Evolutionary conservation across 306 rosid genomes (phyloP), one percentile per base, ranked within the genome.

Genomic region (Lathyrus oleraceus): DNA sequence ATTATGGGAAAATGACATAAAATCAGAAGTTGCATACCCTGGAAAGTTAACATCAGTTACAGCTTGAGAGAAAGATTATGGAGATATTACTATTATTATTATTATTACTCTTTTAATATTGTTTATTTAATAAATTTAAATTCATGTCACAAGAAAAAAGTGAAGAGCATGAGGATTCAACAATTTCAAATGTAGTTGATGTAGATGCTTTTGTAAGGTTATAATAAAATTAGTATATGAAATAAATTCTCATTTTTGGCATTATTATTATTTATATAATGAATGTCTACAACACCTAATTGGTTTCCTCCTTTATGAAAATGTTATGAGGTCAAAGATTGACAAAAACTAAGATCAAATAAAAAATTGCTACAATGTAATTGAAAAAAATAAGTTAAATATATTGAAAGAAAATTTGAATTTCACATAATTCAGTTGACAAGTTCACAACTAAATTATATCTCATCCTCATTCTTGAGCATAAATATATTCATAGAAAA

Each of bases 21-120:
- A 85, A 91, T 81, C 97, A 52, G 92, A 87, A 75, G 91, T 84
- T 61, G 80, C 81, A 19, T 90, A 84, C 81, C 52, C 98, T 57
- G 85, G 87, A 40, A 91, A 91, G 27, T 80, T 91, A 77, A 88
- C 97, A 19, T 82, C 96, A 14, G 97, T 94, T 59, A 94, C 91
- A 58, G 99, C 96, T 73, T 90, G 76, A 80, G 49, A 54, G n/a
- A 44, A 13, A 57, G 62, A 57, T 57, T 57, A 57, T 57, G 19
- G 30, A 25, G 39, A 57, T 13, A 27, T 13, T 27, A 13, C 2
- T 54, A 48, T 20, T 28, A 4, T 20, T 28, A 4, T 20, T 25
- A 7, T 14, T 27, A 13, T 14, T 56, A 17, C 56, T 9, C 5
- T 20, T 32, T 66, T 43, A 54, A 65, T 47, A 49, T 70, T 51